Evolutionary conservation across 2,329 filamentous ascomycete species (phyloP).

Genomic region (Cladosporium sp.): DNA sequence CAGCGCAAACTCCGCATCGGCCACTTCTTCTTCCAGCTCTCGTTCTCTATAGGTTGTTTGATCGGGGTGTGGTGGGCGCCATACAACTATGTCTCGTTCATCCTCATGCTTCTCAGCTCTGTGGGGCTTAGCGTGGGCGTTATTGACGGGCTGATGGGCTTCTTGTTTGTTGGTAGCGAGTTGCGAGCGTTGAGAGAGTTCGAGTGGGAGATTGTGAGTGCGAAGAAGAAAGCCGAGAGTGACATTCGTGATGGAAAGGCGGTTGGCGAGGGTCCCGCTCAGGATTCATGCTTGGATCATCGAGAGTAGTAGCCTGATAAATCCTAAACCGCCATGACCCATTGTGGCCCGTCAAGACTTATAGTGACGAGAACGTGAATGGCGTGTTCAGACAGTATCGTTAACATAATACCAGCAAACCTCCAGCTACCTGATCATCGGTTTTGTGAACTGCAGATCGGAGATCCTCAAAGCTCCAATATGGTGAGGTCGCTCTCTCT

Average conservation of each 20-base stretch:
- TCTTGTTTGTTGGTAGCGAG: slow-evolving; percentile 84
- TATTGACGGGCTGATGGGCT: slow-evolving; percentile 80
- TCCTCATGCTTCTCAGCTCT: slow-evolving; percentile 77
- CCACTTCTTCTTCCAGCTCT: slow-evolving; percentile 71
- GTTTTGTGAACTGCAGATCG: too few species aligned
- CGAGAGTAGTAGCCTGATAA: not conserved
- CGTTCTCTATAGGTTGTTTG: slow-evolving; percentile 71
- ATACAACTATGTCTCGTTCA: slow-evolving; percentile 72
- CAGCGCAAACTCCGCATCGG: slow-evolving; percentile 71
- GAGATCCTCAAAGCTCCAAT: not conserved
- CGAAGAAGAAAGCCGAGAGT: slow-evolving; percentile 43
- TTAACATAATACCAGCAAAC: not conserved
- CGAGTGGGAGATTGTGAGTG: slow-evolving; percentile 84
- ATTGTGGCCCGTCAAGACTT: too few species aligned
- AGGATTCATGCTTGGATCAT: not conserved
- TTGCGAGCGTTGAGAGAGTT: slow-evolving; percentile 83
- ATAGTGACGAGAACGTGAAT: too few species aligned
- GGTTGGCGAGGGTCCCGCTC: slow-evolving; percentile 2
- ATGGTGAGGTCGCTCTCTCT: not conserved
- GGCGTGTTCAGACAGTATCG: too few species aligned
- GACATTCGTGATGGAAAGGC: slow-evolving; percentile 1
- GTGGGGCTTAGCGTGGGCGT: slow-evolving; percentile 73
- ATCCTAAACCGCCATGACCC: too few species aligned
- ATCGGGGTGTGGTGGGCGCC: slow-evolving; percentile 85
- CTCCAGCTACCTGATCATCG: too few species aligned